Base-by-base conservation (phyloP, 768 basidiomycete genomes). In the Tremella fuciformis region DNA sequence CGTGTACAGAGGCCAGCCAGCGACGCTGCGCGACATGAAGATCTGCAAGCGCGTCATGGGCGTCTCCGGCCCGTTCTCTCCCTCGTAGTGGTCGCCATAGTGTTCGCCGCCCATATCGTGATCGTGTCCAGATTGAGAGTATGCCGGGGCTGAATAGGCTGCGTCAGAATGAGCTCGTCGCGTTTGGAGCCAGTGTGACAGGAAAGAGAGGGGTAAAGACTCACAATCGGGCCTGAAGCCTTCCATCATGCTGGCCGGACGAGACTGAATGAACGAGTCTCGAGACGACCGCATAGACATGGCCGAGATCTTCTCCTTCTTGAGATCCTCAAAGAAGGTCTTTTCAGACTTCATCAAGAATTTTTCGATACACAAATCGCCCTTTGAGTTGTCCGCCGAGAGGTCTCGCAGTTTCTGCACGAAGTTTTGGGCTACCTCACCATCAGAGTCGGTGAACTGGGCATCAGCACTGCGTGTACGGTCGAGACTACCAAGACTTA, bases 371-470 rank as follows among this genome's bases (percentile, higher is more conserved):
- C 90, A 94, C 22, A 96, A 76, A 65, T 94, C 91, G 53, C 85
- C 83, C 79, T 91, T 89, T 4, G 92, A 92, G 75, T 94, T 96
- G 56, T 90, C 88, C 0, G 91, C 81, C 44, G 83, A 86, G 58
- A 94, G 82, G 57, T 73, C 72, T 71, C 90, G 87, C 40, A 96
- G 78, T 75, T 88, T 91, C 68, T 88, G 85, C 8, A 91, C 88
- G 77, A 94, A 96, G 56, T 89, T 86, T 37, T 86, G 83, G 9
- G 91, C 88, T 50, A 96, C 91, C 48, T 89, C 89, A 37, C 92
- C 92, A 74, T 94, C 91, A 0, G 89, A 82, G 75, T 94, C 92
- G 19, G 92, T 94, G 78, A 96, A 96, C 88, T 91, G 47, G 13
- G 18, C 2, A n/a, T 60, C 48, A 58, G 61, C 55, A 39, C 19